phyloP scores from a whole-genome alignment of 129 eudicot species.

The Helichrysum umbraculigerum region DNA sequence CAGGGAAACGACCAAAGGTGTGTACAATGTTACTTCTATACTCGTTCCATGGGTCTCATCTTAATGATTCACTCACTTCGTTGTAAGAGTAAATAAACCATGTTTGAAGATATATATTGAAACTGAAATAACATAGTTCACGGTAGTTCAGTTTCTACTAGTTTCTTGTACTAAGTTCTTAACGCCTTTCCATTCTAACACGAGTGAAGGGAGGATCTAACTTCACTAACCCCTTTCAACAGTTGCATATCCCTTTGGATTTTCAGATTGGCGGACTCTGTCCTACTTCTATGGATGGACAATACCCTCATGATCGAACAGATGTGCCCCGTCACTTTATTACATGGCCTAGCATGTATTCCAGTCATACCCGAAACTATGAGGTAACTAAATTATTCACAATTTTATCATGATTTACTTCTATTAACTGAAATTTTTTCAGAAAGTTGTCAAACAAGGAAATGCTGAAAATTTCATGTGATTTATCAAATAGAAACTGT shows the following conservation, averaged over 20 bases:
- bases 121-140: background rate
- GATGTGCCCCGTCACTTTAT: constrained; percentile 34
- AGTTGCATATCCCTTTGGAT: constrained; percentile 7
- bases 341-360: constrained; percentile 42
- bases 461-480: background rate
- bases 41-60: background rate
- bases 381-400: constrained; percentile 37
- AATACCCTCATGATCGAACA: constrained; percentile 28
- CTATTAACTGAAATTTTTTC: background rate
- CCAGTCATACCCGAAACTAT: constrained; percentile 43
- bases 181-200: background rate
- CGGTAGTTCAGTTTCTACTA: background rate
- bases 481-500: background rate
- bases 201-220: background rate
- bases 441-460: background rate
- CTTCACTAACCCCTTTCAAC: constrained; percentile 1
- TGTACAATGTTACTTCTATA: background rate
- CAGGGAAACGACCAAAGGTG: constrained; percentile 62
- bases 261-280: constrained; percentile 45
- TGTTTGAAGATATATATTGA: too few relatives aligned
- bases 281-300: constrained; percentile 29
- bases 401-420: background rate
- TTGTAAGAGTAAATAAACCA: background rate
- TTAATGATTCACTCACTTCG: background rate
- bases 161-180: background rate